A percentile compares a stretch with the other conserved stretches of the same genome.
phyloP scores from a whole-genome alignment of 441 rosid genomes.

The Adansonia gregorii region DNA sequence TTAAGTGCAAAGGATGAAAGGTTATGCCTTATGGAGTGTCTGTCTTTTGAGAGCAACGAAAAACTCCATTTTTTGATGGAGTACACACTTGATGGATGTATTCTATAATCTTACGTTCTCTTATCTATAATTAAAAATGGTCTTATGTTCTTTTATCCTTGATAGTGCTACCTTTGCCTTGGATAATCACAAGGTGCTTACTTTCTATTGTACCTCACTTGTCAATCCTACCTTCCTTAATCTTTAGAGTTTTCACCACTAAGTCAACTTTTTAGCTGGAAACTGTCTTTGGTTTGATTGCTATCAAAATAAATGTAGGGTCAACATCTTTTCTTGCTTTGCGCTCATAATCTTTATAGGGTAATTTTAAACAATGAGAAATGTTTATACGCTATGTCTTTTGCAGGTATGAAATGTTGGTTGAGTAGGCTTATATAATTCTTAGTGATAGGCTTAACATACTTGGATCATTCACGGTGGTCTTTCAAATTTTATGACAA shows the following conservation, averaged over 20 bases:
- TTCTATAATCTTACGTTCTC: not conserved
- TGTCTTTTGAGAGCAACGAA: not conserved
- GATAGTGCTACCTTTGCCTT: not conserved
- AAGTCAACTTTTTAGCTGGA: not conserved
- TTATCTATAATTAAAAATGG: not conserved
- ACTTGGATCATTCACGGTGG: not conserved
- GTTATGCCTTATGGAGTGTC: not conserved
- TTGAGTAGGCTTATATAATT: not conserved
- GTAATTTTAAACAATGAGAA: not conserved
- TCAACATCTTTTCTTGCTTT: not conserved
- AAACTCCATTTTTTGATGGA: not conserved
- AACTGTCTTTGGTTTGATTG: not conserved
- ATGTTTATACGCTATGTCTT: not conserved
- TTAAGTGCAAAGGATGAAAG: not conserved
- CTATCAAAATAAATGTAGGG: not conserved
- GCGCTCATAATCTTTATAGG: not conserved
- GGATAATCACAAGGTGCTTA: not conserved
- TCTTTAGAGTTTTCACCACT: not conserved
- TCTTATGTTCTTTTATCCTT: not conserved
- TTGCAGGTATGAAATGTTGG: not conserved
- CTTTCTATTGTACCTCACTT: conserved; percentile 4
- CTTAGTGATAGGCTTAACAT: not conserved
- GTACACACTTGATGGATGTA: not conserved
- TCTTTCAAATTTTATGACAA: not conserved
- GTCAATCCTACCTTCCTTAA: conserved; percentile 1